A percentile compares a stretch with the other conserved stretches of the same genome.
Evolutionary conservation across 495 filamentous ascomycete species (phyloP).

Genomic region (Penicillium riverlandense): DNA sequence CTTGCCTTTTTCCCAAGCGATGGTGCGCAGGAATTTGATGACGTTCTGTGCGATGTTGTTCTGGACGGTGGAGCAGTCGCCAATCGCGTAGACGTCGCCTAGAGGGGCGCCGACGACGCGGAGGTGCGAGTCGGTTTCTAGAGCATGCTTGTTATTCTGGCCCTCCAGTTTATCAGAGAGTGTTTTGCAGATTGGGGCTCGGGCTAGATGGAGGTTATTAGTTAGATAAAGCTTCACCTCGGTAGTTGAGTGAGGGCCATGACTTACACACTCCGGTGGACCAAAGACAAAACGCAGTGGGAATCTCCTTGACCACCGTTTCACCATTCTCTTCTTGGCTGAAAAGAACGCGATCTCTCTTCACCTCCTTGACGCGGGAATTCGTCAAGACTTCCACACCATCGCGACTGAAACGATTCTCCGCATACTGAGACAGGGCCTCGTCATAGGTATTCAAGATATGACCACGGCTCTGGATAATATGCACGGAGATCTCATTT

Average conservation of each 20-base stretch:
- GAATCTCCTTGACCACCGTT: constrained; percentile 79
- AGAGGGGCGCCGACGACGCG: constrained; percentile 86
- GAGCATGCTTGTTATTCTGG: constrained; percentile 83
- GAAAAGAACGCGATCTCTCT: constrained; percentile 76
- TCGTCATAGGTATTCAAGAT: constrained; percentile 99
- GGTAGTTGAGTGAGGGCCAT: too few relatives aligned
- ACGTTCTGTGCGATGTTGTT: constrained; percentile 90
- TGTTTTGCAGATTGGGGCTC: constrained; percentile 68
- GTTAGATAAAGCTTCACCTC: not conserved
- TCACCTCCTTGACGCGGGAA: constrained; percentile 83
- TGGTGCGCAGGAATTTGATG: constrained; percentile 75
- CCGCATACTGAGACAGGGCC: constrained; percentile 83
- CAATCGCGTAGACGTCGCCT: constrained; percentile 93
- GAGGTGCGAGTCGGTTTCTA: constrained; percentile 93
- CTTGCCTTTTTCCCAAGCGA: constrained; percentile 86
- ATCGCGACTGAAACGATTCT: constrained; percentile 80
- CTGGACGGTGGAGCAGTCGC: constrained; percentile 95
- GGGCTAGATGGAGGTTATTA: constrained; percentile 39
- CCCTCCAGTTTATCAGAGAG: constrained; percentile 64
- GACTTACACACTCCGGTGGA: constrained; percentile 77
- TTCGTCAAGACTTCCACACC: constrained; percentile 87
- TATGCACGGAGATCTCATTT: constrained; percentile 94
- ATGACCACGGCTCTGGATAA: constrained; percentile 88
- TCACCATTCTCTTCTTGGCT: constrained; percentile 73
- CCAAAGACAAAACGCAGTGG: constrained; percentile 96